phyloP scores from a whole-genome alignment of 352 stramenopile species.

The Globisporangium recalcitrans region DNA sequence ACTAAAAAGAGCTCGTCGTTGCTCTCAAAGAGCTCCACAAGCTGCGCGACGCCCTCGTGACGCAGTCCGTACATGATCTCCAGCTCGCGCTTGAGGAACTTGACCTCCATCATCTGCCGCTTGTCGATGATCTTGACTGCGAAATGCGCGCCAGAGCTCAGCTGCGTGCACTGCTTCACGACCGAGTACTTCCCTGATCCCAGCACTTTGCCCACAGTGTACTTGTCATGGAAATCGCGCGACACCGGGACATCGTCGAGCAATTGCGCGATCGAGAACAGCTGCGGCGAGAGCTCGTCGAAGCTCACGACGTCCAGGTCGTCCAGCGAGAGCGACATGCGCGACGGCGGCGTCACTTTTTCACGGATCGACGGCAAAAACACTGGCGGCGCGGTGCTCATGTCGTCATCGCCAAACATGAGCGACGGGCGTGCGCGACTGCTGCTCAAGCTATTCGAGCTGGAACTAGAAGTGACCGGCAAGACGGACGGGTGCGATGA shows the following conservation, averaged over 20 bases:
- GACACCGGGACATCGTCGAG: slow-evolving; percentile 61
- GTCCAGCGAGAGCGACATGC: slow-evolving; percentile 57
- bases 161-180: slow-evolving; percentile 56
- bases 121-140: slow-evolving; percentile 86
- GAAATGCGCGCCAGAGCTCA: slow-evolving; percentile 28
- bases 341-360: slow-evolving; percentile 46
- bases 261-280: slow-evolving; percentile 63
- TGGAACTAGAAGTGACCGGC: neutral
- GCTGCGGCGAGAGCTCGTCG: slow-evolving; percentile 36
- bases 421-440: slow-evolving; percentile 39
- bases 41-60: slow-evolving; percentile 71
- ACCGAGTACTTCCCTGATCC: slow-evolving; percentile 78
- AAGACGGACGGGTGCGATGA: neutral
- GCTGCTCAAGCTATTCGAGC: slow-evolving; percentile 1
- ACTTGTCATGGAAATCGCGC: slow-evolving; percentile 53
- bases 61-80: slow-evolving; percentile 78
- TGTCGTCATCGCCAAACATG: slow-evolving; percentile 53
- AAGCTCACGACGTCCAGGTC: slow-evolving; percentile 35
- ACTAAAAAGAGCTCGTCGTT: slow-evolving; percentile 75
- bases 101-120: slow-evolving; percentile 69
- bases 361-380: slow-evolving; percentile 71
- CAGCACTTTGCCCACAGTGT: slow-evolving; percentile 45
- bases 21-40: slow-evolving; percentile 75
- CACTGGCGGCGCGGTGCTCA: slow-evolving; percentile 34
- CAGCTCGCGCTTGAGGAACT: slow-evolving; percentile 83